Conservation (phyloP, 1,284 basidiomycete species). For the Inonotus hispidus region DNA sequence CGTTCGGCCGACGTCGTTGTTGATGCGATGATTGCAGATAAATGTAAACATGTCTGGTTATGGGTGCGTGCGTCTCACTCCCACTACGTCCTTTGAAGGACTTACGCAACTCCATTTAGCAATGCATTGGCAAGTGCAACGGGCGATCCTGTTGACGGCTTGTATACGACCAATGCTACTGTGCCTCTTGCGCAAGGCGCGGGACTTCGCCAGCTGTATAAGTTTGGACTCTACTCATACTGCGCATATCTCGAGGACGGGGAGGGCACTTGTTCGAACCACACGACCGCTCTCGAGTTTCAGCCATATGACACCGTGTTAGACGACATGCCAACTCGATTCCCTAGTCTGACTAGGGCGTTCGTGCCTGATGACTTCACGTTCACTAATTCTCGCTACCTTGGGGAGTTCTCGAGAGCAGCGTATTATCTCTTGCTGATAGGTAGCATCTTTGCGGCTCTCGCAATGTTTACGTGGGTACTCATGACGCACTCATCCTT, state of each 20-base stretch:
- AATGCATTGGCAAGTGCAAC: conserved; percentile 45
- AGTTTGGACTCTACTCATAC: conserved; percentile 73
- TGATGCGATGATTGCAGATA: conserved; percentile 38
- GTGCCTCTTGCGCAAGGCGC: conserved; percentile 49
- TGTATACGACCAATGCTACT: conserved; percentile 64
- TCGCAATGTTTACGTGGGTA: conserved; percentile 58
- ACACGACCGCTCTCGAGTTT: conserved; percentile 52
- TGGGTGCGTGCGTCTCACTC: conserved; percentile 42
- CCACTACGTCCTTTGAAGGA: conserved; percentile 15
- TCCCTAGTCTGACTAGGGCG: conserved; percentile 47
- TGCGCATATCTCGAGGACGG: conserved; percentile 62
- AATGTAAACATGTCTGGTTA: conserved; percentile 64
- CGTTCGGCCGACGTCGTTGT: neutral
- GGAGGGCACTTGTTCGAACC: conserved; percentile 60
- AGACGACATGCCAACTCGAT: conserved; percentile 61
- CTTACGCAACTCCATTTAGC: conserved; percentile 30
- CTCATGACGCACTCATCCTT: conserved; percentile 1
- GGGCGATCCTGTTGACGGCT: conserved; percentile 50
- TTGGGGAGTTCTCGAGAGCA: conserved; percentile 57
- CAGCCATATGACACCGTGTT: conserved; percentile 56
- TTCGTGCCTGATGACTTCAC: conserved; percentile 45
- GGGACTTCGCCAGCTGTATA: conserved; percentile 66
- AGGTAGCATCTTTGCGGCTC: conserved; percentile 58
- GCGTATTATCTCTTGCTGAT: conserved; percentile 74
- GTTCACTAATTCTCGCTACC: conserved; percentile 56